Base-by-base conservation (phyloP, 2,329 filamentous ascomycete species). In the Diaporthe aspalathi region DNA sequence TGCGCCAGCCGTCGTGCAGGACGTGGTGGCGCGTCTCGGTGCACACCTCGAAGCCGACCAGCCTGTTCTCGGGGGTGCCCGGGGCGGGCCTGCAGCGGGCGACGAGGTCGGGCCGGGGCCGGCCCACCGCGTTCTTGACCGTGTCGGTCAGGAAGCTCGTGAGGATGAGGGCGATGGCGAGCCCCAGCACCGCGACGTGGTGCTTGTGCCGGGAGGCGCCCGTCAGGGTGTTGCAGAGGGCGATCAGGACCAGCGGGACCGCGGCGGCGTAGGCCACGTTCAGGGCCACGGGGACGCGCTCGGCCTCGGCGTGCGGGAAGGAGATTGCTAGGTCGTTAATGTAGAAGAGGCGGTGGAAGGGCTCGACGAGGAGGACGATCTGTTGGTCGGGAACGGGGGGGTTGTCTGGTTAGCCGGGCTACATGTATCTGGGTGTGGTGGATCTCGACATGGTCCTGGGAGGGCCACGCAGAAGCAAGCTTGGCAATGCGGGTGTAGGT, bases 271-370 rank as follows among this genome's bases (percentile, higher is more conserved):
- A 97, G 68, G 94, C 83, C 75, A 98, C 90, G 75, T 94, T 93
- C 87, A 92, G 91, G 72, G 84, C 87, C 17, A 97, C 90, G 9
- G 94, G 87, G 0, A 99, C 96, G 73, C 94, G 89, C 81, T 99
- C 95, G 65, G 92, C 83, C 70, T 92, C 86, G 27, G 96, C 94
- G 82, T 97, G 93, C 0, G 96, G 96, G 78, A 92, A 98, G 74
- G 94, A 91, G 72, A 98, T 94, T 63, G 90, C 86, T 29, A 93
- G 87, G 79, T 98, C 94, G 79, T 94, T 93, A 73, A 98, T 88
- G 74, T 90, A 93, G 83, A 99, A 98, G 90, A 98, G 93, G 82
- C 94, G 94, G 80, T 98, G 94, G 80, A 98, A 98, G 0, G 96
- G 96, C 73, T 92, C 91, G 76, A 93, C 87, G 75, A 92, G 86